phyloP scores from a whole-genome alignment of 1,284 basidiomycete genomes.

The Cutaneotrichosporon sp. region DNA sequence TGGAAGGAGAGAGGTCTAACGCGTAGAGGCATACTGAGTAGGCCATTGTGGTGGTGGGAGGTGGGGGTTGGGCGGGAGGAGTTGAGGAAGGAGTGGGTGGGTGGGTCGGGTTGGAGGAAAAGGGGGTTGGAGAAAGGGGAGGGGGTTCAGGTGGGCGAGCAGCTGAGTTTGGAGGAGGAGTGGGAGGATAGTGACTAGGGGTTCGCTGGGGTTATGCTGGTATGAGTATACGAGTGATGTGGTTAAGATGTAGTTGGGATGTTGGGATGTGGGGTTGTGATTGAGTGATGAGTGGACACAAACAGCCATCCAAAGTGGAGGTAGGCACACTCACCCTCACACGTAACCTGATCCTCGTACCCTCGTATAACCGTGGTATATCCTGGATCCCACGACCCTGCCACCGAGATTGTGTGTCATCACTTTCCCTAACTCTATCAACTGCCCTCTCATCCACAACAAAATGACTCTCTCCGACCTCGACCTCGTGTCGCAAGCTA shows the following conservation, averaged over 20 bases:
- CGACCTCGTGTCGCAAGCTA: constrained; percentile 49
- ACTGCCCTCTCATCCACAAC: neutral
- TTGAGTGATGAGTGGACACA: neutral
- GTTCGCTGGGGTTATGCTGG: too few species aligned
- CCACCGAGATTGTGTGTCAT: neutral
- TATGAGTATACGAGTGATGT: too few species aligned
- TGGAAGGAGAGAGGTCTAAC: constrained; percentile 80
- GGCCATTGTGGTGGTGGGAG: constrained; percentile 22
- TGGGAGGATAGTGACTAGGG: too few species aligned
- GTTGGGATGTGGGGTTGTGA: too few species aligned
- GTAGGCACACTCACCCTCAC: neutral
- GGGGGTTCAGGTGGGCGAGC: neutral
- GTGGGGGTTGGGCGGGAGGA: neutral
- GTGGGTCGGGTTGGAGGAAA: neutral
- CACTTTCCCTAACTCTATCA: constrained; percentile 1
- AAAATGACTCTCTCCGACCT: constrained; percentile 47
- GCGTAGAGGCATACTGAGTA: constrained; percentile 60
- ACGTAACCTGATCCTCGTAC: constrained; percentile 4
- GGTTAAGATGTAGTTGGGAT: too few species aligned
- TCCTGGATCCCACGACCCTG: neutral
- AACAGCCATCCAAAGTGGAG: neutral
- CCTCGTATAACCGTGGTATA: neutral
- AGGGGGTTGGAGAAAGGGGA: neutral
- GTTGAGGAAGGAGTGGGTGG: too few species aligned
- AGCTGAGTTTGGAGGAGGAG: too few species aligned